Evolutionary conservation across 2,329 filamentous ascomycete species (phyloP).

Genomic region (Ophiosphaerella herpotricha): DNA sequence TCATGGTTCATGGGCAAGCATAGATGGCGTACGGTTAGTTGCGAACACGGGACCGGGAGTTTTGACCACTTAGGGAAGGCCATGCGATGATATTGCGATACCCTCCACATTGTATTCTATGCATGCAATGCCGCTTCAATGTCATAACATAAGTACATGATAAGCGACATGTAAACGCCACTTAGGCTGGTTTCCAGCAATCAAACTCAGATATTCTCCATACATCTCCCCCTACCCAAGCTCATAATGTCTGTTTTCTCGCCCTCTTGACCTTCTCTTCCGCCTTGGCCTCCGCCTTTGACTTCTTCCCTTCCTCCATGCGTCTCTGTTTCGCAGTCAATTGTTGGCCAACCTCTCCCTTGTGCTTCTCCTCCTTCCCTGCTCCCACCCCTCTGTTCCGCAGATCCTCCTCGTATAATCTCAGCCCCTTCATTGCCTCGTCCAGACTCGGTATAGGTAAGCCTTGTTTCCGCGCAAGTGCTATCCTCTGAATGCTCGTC

Average conservation of each 20-base stretch:
- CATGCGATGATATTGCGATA: conserved; percentile 35
- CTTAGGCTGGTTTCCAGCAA: background rate
- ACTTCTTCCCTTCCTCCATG: conserved; percentile 28
- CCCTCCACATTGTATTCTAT: conserved; percentile 33
- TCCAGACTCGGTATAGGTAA: conserved; percentile 35
- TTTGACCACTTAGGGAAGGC: conserved; percentile 26
- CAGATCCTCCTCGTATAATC: conserved; percentile 23
- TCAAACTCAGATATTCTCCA: background rate
- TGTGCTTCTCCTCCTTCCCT: conserved; percentile 22
- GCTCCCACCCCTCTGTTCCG: conserved; percentile 14
- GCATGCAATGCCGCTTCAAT: background rate
- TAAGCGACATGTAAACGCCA: conserved; percentile 2
- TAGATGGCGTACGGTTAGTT: conserved; percentile 24
- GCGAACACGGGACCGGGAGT: conserved; percentile 34
- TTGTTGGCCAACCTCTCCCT: conserved; percentile 32
- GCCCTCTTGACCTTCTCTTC: conserved; percentile 28
- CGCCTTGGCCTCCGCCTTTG: conserved; percentile 27
- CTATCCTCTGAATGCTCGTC: conserved; percentile 33
- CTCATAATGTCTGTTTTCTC: conserved; percentile 26
- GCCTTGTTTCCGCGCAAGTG: conserved; percentile 32
- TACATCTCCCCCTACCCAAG: background rate
- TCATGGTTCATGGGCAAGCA: conserved; percentile 26
- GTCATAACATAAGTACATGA: conserved; percentile 3
- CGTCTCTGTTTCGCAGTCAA: conserved; percentile 33
- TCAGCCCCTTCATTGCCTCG: conserved; percentile 36